Evolutionary conservation across 208 protist genomes (phyloP).

Genomic region (Acanthamoeba rhysodes): DNA sequence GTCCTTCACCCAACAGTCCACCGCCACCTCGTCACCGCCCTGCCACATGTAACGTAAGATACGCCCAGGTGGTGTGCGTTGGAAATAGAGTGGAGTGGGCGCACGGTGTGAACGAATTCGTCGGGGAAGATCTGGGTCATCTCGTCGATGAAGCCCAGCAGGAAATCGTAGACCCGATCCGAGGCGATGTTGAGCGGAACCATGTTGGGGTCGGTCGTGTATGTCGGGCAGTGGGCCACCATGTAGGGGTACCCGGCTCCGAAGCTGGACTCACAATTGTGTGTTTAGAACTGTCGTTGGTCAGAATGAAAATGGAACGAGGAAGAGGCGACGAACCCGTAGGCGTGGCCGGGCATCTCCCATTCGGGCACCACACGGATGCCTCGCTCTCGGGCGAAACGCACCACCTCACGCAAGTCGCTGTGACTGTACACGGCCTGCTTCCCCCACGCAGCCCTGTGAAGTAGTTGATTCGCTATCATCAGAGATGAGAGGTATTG

Average conservation of each 20-base stretch:
- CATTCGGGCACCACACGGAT: conserved; percentile 16
- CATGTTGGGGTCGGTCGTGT: not conserved
- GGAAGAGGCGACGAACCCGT: not conserved
- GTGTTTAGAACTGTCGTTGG: not conserved
- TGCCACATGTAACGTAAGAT: no score
- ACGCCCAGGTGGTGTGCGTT: no score
- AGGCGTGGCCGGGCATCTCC: conserved; percentile 51
- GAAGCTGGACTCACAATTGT: not conserved
- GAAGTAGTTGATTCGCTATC: not conserved
- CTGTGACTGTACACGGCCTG: not conserved
- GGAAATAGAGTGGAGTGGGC: not conserved
- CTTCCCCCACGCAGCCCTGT: not conserved
- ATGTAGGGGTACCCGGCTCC: conserved; percentile 29
- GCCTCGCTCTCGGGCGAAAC: not conserved
- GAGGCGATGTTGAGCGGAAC: not conserved
- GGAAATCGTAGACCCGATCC: not conserved
- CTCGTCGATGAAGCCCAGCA: conserved; percentile 12
- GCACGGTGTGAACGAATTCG: conserved; percentile 44
- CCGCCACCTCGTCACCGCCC: conserved; percentile 21
- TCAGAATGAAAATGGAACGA: not conserved
- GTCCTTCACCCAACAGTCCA: conserved; percentile 42
- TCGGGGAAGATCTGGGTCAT: conserved; percentile 15
- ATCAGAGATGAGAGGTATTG: not conserved
- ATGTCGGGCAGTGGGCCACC: conserved; percentile 12
- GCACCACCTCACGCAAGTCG: conserved; percentile 2